Evolutionary conservation across 208 protist genomes (phyloP).

Genomic region (Leishmania tropica): DNA sequence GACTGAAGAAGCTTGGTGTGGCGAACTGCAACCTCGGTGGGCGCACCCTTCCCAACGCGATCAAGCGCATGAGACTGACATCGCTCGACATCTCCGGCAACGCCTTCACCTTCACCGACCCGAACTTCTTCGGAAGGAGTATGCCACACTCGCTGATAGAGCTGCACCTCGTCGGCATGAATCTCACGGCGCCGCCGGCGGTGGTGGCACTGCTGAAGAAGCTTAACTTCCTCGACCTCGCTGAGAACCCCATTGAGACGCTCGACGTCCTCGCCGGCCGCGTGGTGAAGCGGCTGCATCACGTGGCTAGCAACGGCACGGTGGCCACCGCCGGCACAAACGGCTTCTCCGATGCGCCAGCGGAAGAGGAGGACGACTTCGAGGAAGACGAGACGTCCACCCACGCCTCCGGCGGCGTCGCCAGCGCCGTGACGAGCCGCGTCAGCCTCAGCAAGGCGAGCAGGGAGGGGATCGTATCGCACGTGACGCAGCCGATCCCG

Average conservation of each 20-base stretch:
- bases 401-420: constrained; percentile 33
- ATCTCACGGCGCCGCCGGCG: constrained; percentile 70
- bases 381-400: constrained; percentile 42
- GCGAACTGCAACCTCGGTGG: constrained; percentile 70
- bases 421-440: constrained; percentile 36
- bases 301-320: constrained; percentile 27
- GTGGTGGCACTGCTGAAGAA: constrained; percentile 64
- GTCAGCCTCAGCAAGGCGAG: constrained; percentile 74
- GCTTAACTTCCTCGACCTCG: constrained; percentile 67
- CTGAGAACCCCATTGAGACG: constrained; percentile 81
- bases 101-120: constrained; percentile 62
- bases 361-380: constrained; percentile 17
- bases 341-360: constrained; percentile 6
- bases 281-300: constrained; percentile 55
- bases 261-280: constrained; percentile 85
- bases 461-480: constrained; percentile 64
- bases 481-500: constrained; percentile 66
- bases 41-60: constrained; percentile 52
- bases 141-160: constrained; percentile 64
- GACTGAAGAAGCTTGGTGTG: constrained; percentile 57
- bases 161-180: constrained; percentile 66
- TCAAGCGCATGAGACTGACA: constrained; percentile 55
- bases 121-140: constrained; percentile 72
- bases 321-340: constrained; percentile 23
- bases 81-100: constrained; percentile 85